phyloP scores from a whole-genome alignment of 441 rosid species.

The Bocquillonia castaneifolia region DNA sequence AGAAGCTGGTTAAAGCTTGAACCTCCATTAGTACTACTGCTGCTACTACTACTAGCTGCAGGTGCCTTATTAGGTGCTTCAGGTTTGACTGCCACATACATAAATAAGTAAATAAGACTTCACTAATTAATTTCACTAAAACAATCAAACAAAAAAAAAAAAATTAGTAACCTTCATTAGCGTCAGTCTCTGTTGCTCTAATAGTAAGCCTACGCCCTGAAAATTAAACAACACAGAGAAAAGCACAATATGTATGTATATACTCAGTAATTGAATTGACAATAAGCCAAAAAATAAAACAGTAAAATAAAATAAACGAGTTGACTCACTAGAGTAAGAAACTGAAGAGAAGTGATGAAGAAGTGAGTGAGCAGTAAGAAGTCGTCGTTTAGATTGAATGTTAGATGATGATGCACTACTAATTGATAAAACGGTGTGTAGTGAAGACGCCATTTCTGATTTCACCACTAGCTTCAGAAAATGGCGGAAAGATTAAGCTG shows the following conservation, averaged over 20 bases:
- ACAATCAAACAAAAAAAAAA: neutral
- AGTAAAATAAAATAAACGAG: no score
- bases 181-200: constrained; percentile 80
- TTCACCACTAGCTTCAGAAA: no score
- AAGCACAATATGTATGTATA: neutral
- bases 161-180: constrained; percentile 53
- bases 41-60: constrained; percentile 17
- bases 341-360: constrained; percentile 32
- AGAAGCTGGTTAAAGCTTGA: constrained; percentile 92
- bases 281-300: no score
- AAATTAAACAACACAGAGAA: neutral
- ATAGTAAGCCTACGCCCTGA: constrained; percentile 64
- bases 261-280: neutral
- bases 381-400: constrained; percentile 25
- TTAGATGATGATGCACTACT: constrained; percentile 27
- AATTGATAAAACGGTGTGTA: constrained; percentile 54
- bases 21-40: constrained; percentile 37
- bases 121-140: neutral
- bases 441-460: constrained; percentile 73
- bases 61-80: constrained; percentile 73
- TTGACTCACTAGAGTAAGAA: constrained; percentile 42
- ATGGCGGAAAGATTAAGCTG: no score
- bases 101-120: neutral
- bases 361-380: constrained; percentile 33
- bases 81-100: constrained; percentile 44